Percentiles rank a stretch among this genome's conserved stretches.
Evolutionary conservation across 192 early-diverging fungal species (phyloP).

Genomic region (Fimicolochytrium jonesii): DNA sequence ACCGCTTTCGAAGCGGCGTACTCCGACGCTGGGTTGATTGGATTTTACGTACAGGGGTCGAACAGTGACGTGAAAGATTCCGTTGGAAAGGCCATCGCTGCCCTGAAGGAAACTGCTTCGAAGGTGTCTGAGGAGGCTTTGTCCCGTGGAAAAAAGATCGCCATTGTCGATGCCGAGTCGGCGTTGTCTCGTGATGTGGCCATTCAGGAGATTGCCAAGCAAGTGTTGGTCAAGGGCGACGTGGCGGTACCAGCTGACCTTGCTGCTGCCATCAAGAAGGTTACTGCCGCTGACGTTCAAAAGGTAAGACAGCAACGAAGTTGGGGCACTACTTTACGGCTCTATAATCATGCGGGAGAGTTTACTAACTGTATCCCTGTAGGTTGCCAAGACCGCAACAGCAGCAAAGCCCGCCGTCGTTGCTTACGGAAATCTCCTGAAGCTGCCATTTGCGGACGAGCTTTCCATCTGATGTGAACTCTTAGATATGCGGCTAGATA

Average conservation of each 20-base stretch:
- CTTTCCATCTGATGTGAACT: too few relatives aligned
- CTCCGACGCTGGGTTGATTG: slow-evolving; percentile 89
- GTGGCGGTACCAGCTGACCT: slow-evolving; percentile 49
- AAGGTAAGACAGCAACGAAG: slow-evolving; percentile 40
- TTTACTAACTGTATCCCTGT: not conserved
- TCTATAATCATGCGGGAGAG: too few relatives aligned
- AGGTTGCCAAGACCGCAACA: slow-evolving; percentile 60
- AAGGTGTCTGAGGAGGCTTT: slow-evolving; percentile 31
- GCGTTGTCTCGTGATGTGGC: slow-evolving; percentile 22
- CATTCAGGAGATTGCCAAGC: slow-evolving; percentile 31
- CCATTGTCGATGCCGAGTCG: slow-evolving; percentile 44
- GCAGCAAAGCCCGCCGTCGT: slow-evolving; percentile 73
- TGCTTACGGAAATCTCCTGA: slow-evolving; percentile 65
- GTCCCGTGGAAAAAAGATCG: slow-evolving; percentile 44
- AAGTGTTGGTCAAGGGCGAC: slow-evolving; percentile 21
- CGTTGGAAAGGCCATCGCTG: slow-evolving; percentile 32
- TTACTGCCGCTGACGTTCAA: slow-evolving; percentile 58
- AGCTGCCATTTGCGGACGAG: slow-evolving; percentile 74
- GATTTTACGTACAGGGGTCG: slow-evolving; percentile 62
- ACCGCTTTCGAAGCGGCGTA: slow-evolving; percentile 78
- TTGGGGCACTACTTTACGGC: too few relatives aligned
- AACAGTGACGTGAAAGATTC: slow-evolving; percentile 34
- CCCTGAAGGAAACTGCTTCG: slow-evolving; percentile 35
- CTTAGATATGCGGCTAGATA: too few relatives aligned
- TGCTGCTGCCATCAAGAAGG: slow-evolving; percentile 55